A percentile compares a stretch with the other conserved stretches of the same genome.
phyloP scores from a whole-genome alignment of 2,329 filamentous ascomycete genomes.

The Dothideomycetes sp. region DNA sequence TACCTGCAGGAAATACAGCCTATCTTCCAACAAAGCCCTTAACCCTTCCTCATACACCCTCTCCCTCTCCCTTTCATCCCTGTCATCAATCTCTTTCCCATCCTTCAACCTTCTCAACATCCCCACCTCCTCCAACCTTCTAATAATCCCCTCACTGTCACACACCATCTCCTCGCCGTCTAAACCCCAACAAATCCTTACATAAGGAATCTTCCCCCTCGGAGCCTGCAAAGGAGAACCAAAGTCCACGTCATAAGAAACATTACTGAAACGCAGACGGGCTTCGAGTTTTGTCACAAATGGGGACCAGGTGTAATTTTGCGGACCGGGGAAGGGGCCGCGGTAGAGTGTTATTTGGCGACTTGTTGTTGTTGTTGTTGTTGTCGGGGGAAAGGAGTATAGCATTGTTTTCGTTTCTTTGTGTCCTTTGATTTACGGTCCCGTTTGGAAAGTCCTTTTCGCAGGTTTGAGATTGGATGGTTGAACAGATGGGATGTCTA shows the following conservation, averaged over 20 bases:
- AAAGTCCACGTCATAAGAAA: constrained; percentile 38
- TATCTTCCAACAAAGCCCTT: constrained; percentile 50
- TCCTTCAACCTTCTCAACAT: constrained; percentile 43
- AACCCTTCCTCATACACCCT: constrained; percentile 44
- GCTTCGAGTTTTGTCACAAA: constrained; percentile 56
- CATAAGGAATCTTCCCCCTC: constrained; percentile 53
- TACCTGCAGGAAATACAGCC: constrained; percentile 49
- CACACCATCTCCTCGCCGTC: constrained; percentile 23
- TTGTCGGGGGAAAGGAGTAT: no score
- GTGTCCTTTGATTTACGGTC: no score
- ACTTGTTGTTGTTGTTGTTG: no score
- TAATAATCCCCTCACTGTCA: constrained; percentile 49
- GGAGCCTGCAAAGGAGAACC: constrained; percentile 43
- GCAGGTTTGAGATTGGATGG: no score
- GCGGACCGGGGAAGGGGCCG: no score
- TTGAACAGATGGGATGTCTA: no score
- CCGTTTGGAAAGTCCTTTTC: no score
- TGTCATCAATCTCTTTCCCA: constrained; percentile 29
- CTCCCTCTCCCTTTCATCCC: constrained; percentile 36
- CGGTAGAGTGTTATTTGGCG: no score
- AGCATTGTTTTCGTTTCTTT: no score
- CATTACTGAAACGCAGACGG: constrained; percentile 45
- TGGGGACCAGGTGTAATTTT: constrained; percentile 52
- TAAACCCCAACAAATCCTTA: constrained; percentile 40
- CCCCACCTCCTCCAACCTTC: constrained; percentile 34